phyloP scores from a whole-genome alignment of 2,329 filamentous ascomycete species.

The Sporothrix dimorphospora region DNA sequence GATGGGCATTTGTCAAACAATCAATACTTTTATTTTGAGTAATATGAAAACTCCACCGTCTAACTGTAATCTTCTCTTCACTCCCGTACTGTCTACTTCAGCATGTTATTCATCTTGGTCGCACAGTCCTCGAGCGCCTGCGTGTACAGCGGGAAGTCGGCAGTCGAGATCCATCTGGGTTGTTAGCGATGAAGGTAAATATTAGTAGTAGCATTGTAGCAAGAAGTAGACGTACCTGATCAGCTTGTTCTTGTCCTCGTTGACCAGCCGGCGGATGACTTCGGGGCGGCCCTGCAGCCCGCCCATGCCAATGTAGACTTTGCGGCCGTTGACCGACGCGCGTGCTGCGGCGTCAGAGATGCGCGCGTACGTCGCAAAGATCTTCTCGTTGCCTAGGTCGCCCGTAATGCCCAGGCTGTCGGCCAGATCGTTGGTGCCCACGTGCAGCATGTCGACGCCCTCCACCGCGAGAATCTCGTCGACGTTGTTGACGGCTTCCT shows the following conservation, averaged over 20 bases:
- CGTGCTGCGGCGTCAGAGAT: conserved; percentile 17
- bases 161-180: not conserved
- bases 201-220: not conserved
- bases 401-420: conserved; percentile 21
- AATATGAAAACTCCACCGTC: too few species aligned
- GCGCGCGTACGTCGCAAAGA: not conserved
- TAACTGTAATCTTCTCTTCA: too few species aligned
- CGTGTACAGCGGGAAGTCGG: conserved; percentile 14
- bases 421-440: conserved; percentile 4
- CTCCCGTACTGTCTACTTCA: not conserved
- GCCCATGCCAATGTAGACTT: conserved; percentile 19
- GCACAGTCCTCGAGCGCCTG: conserved; percentile 12
- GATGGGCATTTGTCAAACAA: not conserved
- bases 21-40: too few species aligned
- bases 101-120: conserved; percentile 2
- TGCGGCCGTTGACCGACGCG: conserved; percentile 14
- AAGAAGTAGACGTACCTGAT: not conserved
- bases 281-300: conserved; percentile 18
- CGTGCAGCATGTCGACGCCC: conserved; percentile 16
- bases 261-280: not conserved
- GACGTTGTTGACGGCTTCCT: not conserved
- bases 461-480: conserved; percentile 2
- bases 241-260: conserved; percentile 19
- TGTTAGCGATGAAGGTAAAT: not conserved
- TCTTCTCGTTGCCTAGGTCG: conserved; percentile 15